Base-by-base conservation (phyloP, 2,329 filamentous ascomycete genomes). In the Botrytis medusae region DNA sequence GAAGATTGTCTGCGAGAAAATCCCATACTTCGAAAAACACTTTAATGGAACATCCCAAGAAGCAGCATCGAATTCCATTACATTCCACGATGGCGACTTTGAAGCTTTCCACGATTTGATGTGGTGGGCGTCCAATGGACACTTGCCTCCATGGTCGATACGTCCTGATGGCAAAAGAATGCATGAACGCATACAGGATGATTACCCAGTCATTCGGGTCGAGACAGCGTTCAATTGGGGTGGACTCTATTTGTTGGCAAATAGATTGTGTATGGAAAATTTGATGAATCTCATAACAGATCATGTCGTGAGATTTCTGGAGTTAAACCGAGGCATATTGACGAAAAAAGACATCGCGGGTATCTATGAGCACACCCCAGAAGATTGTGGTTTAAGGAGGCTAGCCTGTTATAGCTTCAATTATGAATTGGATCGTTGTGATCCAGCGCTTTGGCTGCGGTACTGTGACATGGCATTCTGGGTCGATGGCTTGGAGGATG, bases 281-380 rank as follows among this genome's bases (percentile, higher is more conserved):
- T 34, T 65, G 42, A 65, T 65, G 42, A 16, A 48, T 16, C 29
- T 65, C 18, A 65, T 65, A 48, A 34, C 62, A 29, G 42, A 65
- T 29, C 25, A 34, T 25, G 42, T 65, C 29, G 20, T 65, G 25
- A 65, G 42, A 32, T 7, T 4, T 16, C 42, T 48, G 22, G 42
- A 46, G 1, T 32, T 34, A 6, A 51, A 51, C 10, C 48, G 22
- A n/a, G 48, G 1, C 48, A 14, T n/a, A n/a, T 16, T 51, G 10
- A n/a, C 10, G 48, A 51, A n/a, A 5, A 12, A n/a, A 14, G 48
- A 51, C 48, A 54, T 54, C 48, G 48, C 48, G n/a, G 48, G 48
- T n/a, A n/a, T 54, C 48, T 54, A n/a, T 25, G 32, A 32, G 57
- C 32, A 32, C 22, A 34, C 57, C 8, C 57, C 20, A 59, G n/a